Evolutionary conservation across 768 basidiomycete species (phyloP).

Genomic region (Clitopilus hobsonii): DNA sequence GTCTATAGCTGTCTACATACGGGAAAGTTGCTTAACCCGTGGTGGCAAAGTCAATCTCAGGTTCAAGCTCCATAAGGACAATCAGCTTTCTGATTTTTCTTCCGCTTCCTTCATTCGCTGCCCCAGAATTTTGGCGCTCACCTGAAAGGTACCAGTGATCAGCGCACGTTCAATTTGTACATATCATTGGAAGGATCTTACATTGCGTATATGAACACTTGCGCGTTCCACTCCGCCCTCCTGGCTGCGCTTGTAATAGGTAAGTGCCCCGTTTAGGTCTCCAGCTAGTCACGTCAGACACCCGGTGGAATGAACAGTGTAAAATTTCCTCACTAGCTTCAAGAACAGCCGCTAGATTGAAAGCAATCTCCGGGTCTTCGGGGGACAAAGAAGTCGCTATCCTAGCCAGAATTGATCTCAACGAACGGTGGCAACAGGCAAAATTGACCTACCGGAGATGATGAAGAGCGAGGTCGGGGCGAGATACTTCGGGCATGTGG

Average conservation of each 20-base stretch:
- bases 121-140: slow-evolving; percentile 76
- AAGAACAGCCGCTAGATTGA: slow-evolving; percentile 86
- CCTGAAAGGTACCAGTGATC: slow-evolving; percentile 36
- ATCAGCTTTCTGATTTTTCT: slow-evolving; percentile 30
- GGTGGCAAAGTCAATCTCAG: slow-evolving; percentile 5
- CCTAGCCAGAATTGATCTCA: slow-evolving; percentile 41
- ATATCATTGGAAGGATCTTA: slow-evolving; percentile 24
- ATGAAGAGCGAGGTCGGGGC: slow-evolving; percentile 83
- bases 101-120: slow-evolving; percentile 49
- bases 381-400: slow-evolving; percentile 80
- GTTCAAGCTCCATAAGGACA: slow-evolving; percentile 16
- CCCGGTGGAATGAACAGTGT: slow-evolving; percentile 10
- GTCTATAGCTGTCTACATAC: too few relatives aligned
- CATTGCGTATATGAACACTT: slow-evolving; percentile 79
- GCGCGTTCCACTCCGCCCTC: slow-evolving; percentile 79
- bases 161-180: slow-evolving; percentile 8
- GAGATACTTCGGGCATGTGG: slow-evolving; percentile 39
- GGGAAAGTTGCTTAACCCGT: slow-evolving; percentile 3
- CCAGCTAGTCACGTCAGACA: slow-evolving; percentile 48
- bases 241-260: slow-evolving; percentile 77
- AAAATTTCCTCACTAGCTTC: slow-evolving; percentile 68
- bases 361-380: slow-evolving; percentile 87
- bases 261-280: slow-evolving; percentile 73
- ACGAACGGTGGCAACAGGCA: slow-evolving; percentile 18
- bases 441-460: slow-evolving; percentile 62